Conservation (phyloP, 805 yeast species). For the Kodamaea neixiangensis region DNA sequence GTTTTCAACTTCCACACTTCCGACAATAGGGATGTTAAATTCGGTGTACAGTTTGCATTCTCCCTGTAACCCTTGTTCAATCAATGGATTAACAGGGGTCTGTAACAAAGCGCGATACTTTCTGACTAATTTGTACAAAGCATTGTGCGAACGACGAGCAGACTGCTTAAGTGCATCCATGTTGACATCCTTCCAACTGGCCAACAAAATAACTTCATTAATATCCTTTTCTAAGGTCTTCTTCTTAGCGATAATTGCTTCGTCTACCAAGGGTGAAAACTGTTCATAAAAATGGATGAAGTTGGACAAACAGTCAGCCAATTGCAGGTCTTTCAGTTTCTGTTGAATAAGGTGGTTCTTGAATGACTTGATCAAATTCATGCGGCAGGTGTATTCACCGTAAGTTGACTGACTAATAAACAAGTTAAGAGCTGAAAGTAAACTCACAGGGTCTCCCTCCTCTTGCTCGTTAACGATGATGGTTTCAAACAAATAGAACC, state of each 20-base stretch:
- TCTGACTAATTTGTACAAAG: constrained; percentile 77
- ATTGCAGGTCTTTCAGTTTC: constrained; percentile 12
- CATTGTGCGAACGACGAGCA: constrained; percentile 84
- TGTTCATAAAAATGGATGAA: constrained; percentile 66
- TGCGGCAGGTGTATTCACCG: constrained; percentile 70
- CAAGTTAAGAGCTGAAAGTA: constrained; percentile 62
- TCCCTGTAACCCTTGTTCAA: constrained; percentile 57
- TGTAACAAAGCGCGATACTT: constrained; percentile 71
- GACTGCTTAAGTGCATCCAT: constrained; percentile 92
- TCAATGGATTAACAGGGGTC: constrained; percentile 50
- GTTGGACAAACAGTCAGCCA: constrained; percentile 51
- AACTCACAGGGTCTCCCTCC: constrained; percentile 18
- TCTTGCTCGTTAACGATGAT: constrained; percentile 52
- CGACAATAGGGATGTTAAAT: background rate
- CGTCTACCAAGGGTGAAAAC: constrained; percentile 53
- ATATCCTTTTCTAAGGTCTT: constrained; percentile 73
- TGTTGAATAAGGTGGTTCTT: constrained; percentile 45
- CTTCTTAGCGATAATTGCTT: constrained; percentile 46
- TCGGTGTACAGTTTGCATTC: constrained; percentile 11
- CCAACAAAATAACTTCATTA: constrained; percentile 79
- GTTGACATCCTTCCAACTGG: constrained; percentile 97
- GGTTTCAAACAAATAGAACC: constrained; percentile 87
- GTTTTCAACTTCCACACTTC: background rate
- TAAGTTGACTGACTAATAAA: constrained; percentile 73
- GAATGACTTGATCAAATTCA: constrained; percentile 67